phyloP scores from a whole-genome alignment of 176 grass and related monocot species.

The Eragrostis curvula region DNA sequence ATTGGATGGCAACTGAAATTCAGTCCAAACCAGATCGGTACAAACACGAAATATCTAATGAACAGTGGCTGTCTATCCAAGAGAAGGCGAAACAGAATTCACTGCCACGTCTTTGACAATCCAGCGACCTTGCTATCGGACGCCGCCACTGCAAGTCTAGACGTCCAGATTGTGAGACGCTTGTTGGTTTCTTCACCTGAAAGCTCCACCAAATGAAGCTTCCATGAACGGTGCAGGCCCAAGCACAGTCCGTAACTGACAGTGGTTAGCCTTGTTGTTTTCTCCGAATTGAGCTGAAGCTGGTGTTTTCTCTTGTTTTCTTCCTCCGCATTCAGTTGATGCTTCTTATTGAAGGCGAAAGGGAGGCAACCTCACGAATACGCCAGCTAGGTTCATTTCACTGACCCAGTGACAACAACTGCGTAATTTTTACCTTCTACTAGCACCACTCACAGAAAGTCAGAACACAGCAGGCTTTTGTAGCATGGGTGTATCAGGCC shows the following conservation, averaged over 20 bases:
- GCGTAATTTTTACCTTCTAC: neutral
- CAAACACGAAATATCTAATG: conserved; percentile 8
- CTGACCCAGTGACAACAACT: neutral
- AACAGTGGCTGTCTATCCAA: neutral
- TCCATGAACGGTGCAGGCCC: conserved; percentile 20
- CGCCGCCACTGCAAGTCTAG: conserved; percentile 1
- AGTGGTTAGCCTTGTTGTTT: neutral
- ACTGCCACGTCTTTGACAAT: neutral
- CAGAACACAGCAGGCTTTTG: conserved; percentile 16
- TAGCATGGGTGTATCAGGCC: neutral
- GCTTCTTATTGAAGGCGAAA: conserved; percentile 40
- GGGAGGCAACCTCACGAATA: neutral
- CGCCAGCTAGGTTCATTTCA: conserved; percentile 15
- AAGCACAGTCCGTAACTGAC: neutral
- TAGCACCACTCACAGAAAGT: neutral
- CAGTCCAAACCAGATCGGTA: conserved; percentile 21
- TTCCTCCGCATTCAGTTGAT: neutral
- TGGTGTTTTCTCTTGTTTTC: neutral
- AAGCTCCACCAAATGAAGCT: conserved; percentile 39
- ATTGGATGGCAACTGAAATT: conserved; percentile 1
- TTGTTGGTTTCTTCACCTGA: conserved; percentile 20
- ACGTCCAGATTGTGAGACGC: neutral
- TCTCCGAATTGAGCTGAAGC: conserved; percentile 2
- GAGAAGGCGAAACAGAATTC: neutral
- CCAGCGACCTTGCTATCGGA: neutral